These are phyloP conservation scores for Neopestalotiopsis clavispora DNA, from an alignment of 2,329 filamentous ascomycete genomes.

Conservation along the genomic window DNA sequence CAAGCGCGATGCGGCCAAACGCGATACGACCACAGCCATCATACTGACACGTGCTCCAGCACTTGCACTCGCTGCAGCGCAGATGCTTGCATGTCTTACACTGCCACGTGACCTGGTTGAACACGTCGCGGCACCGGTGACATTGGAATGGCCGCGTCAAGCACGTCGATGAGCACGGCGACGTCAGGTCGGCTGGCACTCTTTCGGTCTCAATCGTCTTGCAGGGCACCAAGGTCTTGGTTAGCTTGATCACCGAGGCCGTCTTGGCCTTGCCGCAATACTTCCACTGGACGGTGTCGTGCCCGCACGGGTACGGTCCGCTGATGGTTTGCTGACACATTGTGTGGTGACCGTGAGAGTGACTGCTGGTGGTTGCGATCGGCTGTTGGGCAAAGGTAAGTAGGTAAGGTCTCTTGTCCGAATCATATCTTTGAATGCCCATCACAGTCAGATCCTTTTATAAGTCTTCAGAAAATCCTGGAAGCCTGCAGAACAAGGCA, in stretches of 20 bases:
- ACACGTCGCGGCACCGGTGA: conserved; percentile 19
- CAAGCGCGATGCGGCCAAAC: not conserved
- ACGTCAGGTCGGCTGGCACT: conserved; percentile 23
- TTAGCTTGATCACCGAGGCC: conserved; percentile 20
- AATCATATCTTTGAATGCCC: not conserved
- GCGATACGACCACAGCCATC: not conserved
- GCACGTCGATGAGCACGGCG: conserved; percentile 26
- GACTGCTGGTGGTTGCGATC: not conserved
- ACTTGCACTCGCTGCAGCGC: not conserved
- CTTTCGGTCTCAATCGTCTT: not conserved
- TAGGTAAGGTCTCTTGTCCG: not conserved
- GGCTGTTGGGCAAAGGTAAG: not conserved
- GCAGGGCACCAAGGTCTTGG: conserved; percentile 20
- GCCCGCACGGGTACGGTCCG: conserved; percentile 31
- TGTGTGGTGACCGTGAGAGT: too few relatives aligned
- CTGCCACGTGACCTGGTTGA: conserved; percentile 28
- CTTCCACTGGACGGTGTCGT: conserved; percentile 21
- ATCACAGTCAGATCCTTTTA: not conserved
- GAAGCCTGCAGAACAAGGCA: not conserved
- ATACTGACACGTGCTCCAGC: conserved; percentile 1
- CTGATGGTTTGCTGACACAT: conserved; percentile 22
- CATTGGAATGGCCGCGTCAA: conserved; percentile 28
- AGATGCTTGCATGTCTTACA: conserved; percentile 21
- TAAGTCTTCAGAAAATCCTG: not conserved
- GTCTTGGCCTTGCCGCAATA: conserved; percentile 25